These are phyloP conservation scores for Saturnispora serradocipensis DNA, from an alignment of 805 yeast species.

Conservation along the genomic window DNA sequence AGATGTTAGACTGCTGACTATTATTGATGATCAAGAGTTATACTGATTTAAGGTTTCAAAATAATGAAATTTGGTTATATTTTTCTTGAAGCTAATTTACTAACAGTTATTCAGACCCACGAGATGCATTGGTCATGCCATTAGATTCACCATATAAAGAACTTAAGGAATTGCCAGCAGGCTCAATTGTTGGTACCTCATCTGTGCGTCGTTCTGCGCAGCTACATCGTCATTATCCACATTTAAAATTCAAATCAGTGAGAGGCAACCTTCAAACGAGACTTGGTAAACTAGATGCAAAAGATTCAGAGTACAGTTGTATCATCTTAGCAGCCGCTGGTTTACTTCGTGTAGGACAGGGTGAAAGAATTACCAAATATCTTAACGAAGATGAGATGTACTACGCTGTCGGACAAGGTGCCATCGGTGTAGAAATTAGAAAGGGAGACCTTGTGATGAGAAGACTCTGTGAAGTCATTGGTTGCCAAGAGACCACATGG, in stretches of 20 bases:
- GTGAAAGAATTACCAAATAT: slow-evolving; percentile 63
- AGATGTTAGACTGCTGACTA: slow-evolving; percentile 34
- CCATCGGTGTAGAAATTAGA: slow-evolving; percentile 85
- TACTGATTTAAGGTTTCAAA: slow-evolving; percentile 12
- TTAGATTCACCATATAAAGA: slow-evolving; percentile 50
- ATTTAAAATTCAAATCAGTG: slow-evolving; percentile 69
- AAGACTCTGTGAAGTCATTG: slow-evolving; percentile 52
- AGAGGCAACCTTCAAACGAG: slow-evolving; percentile 83
- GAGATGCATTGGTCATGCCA: slow-evolving; percentile 83
- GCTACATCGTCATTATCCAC: slow-evolving; percentile 67
- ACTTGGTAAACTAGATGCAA: slow-evolving; percentile 68
- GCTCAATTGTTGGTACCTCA: slow-evolving; percentile 87
- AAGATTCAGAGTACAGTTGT: slow-evolving; percentile 49
- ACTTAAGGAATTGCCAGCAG: slow-evolving; percentile 70
- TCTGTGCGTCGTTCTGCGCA: slow-evolving; percentile 93
- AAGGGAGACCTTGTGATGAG: slow-evolving; percentile 52
- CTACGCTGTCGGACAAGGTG: slow-evolving; percentile 99
- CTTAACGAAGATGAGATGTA: slow-evolving; percentile 75
- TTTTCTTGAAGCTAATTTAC: not conserved
- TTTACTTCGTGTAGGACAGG: slow-evolving; percentile 60
- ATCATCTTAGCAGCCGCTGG: slow-evolving; percentile 92
- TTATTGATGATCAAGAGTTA: slow-evolving; percentile 23
- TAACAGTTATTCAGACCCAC: slow-evolving; percentile 48
- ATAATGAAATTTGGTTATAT: not conserved
- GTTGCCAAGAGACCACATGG: slow-evolving; percentile 54